Conservation (phyloP, 176 grass and related monocot species). For the Neostapfia colusana region DNA sequence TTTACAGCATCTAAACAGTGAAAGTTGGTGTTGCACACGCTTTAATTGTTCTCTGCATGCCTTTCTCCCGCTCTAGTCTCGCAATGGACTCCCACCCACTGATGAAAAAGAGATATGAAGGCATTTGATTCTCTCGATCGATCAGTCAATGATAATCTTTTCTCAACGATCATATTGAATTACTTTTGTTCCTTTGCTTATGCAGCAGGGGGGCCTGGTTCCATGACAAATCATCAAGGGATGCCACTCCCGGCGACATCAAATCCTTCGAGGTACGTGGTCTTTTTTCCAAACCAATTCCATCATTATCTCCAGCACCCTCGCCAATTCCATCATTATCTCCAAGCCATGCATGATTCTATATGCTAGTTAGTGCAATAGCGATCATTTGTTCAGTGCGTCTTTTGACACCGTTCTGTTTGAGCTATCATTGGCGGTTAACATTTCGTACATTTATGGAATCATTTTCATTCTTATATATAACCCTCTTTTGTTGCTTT, state of each 20-base stretch:
- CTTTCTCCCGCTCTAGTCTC: conserved; percentile 31
- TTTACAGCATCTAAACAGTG: conserved; percentile 72
- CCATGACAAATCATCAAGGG: conserved; percentile 67
- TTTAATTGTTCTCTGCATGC: conserved; percentile 51
- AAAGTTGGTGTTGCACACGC: conserved; percentile 49
- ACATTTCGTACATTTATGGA: conserved; percentile 24
- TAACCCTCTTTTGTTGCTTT: not conserved
- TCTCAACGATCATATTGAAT: conserved; percentile 36
- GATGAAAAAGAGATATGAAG: conserved; percentile 55
- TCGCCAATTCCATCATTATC: no score
- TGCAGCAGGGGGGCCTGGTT: conserved; percentile 65
- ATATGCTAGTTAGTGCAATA: no score
- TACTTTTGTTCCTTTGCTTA: conserved; percentile 37
- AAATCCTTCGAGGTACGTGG: conserved; percentile 66
- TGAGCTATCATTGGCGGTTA: conserved; percentile 19
- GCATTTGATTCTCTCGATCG: conserved; percentile 62
- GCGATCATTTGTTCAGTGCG: no score
- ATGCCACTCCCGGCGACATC: conserved; percentile 56
- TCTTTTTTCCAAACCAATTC: conserved; percentile 3
- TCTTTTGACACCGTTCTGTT: conserved; percentile 30
- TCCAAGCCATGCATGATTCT: no score
- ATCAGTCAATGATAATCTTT: conserved; percentile 43
- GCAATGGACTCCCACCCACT: conserved; percentile 85
- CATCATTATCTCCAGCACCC: conserved; percentile 70
- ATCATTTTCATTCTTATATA: conserved; percentile 18